These are phyloP conservation scores for Schizosaccharomyces octosporus DNA, from an alignment of 805 yeast genomes.

Conservation along the genomic window DNA sequence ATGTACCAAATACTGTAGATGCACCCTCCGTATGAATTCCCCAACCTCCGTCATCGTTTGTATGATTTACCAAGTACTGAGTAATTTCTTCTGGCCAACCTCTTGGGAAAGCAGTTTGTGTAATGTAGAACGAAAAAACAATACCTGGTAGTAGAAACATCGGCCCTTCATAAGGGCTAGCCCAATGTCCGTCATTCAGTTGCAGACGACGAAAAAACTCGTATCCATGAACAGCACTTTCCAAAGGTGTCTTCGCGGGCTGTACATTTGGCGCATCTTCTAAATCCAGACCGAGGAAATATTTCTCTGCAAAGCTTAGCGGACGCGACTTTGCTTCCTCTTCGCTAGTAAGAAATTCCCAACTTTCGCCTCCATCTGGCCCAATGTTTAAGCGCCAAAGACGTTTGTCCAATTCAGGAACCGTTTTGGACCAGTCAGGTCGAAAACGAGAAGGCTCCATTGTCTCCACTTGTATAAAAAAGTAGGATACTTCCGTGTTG, in stretches of 20 bases:
- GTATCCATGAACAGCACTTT: slow-evolving; percentile 53
- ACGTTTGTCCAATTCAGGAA: neutral
- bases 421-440: neutral
- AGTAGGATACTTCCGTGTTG: neutral
- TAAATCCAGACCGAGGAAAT: slow-evolving; percentile 22
- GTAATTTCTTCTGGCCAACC: slow-evolving; percentile 44
- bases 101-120: slow-evolving; percentile 42
- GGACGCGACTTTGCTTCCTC: slow-evolving; percentile 15
- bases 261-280: slow-evolving; percentile 16
- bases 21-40: slow-evolving; percentile 83
- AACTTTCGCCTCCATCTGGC: slow-evolving; percentile 19
- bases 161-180: slow-evolving; percentile 88
- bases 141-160: slow-evolving; percentile 91
- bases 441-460: neutral
- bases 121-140: slow-evolving; percentile 46
- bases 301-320: slow-evolving; percentile 33
- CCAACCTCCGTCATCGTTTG: slow-evolving; percentile 99
- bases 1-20: slow-evolving; percentile 85
- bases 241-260: slow-evolving; percentile 20
- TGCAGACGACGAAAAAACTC: slow-evolving; percentile 46
- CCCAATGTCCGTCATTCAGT: slow-evolving; percentile 57
- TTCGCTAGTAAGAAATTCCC: slow-evolving; percentile 32
- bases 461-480: neutral
- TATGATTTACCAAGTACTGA: slow-evolving; percentile 66
- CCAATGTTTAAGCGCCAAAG: neutral